Conservation (phyloP, 2,329 filamentous ascomycete genomes). For the Xylariaceae sp. region DNA sequence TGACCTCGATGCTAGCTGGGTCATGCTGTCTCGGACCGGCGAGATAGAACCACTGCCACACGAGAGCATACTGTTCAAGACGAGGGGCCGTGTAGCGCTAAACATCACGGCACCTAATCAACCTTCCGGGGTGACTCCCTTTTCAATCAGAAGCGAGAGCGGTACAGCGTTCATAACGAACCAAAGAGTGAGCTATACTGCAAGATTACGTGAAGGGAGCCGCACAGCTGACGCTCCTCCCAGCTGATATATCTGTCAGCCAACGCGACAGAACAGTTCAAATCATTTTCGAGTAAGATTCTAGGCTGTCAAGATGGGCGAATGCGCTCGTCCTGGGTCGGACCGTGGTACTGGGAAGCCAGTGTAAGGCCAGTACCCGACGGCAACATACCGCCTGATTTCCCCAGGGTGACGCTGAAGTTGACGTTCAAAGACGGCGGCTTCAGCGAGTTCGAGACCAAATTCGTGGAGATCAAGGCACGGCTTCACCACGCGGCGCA, state of each 20-base stretch:
- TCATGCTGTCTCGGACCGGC: constrained; percentile 76
- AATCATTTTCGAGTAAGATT: constrained; percentile 87
- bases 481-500: constrained; percentile 78
- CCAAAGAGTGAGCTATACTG: constrained; percentile 63
- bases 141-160: constrained; percentile 69
- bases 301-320: constrained; percentile 84
- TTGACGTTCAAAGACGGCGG: constrained; percentile 92
- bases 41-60: constrained; percentile 82
- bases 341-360: constrained; percentile 85
- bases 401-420: constrained; percentile 74
- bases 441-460: constrained; percentile 84
- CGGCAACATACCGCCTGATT: constrained; percentile 74
- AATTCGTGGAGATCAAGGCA: constrained; percentile 82
- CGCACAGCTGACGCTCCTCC: constrained; percentile 11
- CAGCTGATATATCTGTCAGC: constrained; percentile 86
- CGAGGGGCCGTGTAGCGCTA: constrained; percentile 74
- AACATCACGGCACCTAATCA: constrained; percentile 70
- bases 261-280: constrained; percentile 64
- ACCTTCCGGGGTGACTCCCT: constrained; percentile 59
- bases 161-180: constrained; percentile 82
- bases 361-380: constrained; percentile 76
- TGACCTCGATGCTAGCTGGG: constrained; percentile 69
- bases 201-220: not conserved
- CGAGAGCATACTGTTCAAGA: constrained; percentile 78
- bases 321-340: constrained; percentile 86